These are phyloP conservation scores for Dothiorella sarmentorum DNA, from an alignment of 2,329 filamentous ascomycete species.

Conservation along the genomic window DNA sequence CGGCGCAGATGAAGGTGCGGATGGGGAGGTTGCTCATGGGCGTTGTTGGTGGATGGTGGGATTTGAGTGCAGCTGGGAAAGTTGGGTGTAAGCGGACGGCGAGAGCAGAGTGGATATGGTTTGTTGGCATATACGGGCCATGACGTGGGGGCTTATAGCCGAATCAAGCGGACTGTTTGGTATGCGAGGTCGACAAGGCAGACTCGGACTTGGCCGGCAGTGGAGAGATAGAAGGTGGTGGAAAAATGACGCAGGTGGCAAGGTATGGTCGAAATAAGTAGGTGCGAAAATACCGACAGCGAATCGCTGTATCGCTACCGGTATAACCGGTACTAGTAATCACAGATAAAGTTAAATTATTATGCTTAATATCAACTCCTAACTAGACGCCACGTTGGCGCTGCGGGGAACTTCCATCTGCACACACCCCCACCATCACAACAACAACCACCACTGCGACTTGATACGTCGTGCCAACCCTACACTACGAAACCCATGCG, in stretches of 20 bases:
- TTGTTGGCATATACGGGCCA: not conserved
- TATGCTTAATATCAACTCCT: conserved; percentile 12
- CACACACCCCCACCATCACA: not conserved
- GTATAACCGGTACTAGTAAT: not conserved
- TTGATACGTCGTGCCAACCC: no score
- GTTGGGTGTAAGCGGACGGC: not conserved
- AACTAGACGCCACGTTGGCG: not conserved
- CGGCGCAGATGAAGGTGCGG: not conserved
- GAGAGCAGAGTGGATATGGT: not conserved
- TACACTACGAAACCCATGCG: not conserved
- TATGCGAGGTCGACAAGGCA: not conserved
- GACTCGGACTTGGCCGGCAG: not conserved
- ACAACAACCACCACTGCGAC: not conserved
- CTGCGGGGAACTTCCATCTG: no score
- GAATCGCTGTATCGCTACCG: no score
- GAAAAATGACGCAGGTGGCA: conserved; percentile 1
- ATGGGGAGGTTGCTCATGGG: not conserved
- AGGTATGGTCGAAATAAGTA: conserved; percentile 11
- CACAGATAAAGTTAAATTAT: conserved; percentile 4
- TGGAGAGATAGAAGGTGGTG: not conserved
- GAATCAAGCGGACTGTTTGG: not conserved
- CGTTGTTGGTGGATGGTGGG: conserved; percentile 21
- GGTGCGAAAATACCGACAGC: no score
- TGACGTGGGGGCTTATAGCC: not conserved
- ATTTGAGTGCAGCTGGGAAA: conserved; percentile 21